These are phyloP conservation scores for Letharia lupina DNA, from an alignment of 495 filamentous ascomycete genomes.

Conservation along the genomic window DNA sequence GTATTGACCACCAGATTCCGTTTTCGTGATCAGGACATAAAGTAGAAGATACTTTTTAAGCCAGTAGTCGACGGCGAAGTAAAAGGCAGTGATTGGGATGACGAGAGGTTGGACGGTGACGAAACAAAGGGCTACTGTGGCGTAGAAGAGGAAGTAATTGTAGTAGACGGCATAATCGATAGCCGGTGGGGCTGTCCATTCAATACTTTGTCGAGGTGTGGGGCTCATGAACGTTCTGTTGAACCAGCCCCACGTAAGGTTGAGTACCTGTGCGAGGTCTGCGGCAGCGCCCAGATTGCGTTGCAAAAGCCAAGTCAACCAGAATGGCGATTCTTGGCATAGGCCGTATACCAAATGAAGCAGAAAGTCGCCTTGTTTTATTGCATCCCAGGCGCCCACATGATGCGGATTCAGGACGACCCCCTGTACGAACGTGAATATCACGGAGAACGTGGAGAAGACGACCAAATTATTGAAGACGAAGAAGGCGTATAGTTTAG, in stretches of 20 bases:
- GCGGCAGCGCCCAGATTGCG: conserved; percentile 85
- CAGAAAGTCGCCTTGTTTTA: conserved; percentile 55
- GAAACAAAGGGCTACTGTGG: conserved; percentile 82
- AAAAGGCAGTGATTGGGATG: conserved; percentile 81
- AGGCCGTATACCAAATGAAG: conserved; percentile 55
- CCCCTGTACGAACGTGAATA: conserved; percentile 61
- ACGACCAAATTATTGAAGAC: conserved; percentile 94
- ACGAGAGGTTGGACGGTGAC: conserved; percentile 81
- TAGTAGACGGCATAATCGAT: conserved; percentile 97
- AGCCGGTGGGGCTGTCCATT: conserved; percentile 81
- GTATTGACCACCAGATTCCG: conserved; percentile 87
- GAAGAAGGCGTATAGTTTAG: conserved; percentile 91
- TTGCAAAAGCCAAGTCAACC: conserved; percentile 88
- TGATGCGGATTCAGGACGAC: conserved; percentile 50
- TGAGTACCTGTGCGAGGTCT: conserved; percentile 78
- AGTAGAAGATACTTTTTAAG: conserved; percentile 93
- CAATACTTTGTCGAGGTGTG: conserved; percentile 87
- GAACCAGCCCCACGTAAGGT: conserved; percentile 71
- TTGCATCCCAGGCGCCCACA: conserved; percentile 54
- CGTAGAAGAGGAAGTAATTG: conserved; percentile 90
- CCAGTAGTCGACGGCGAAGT: conserved; percentile 78
- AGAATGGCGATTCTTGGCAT: conserved; percentile 77
- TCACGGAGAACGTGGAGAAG: conserved; percentile 78
- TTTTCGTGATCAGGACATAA: conserved; percentile 94
- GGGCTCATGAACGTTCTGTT: conserved; percentile 74